Base-by-base conservation (phyloP, 768 basidiomycete genomes). In the Fomitopsis serialis region DNA sequence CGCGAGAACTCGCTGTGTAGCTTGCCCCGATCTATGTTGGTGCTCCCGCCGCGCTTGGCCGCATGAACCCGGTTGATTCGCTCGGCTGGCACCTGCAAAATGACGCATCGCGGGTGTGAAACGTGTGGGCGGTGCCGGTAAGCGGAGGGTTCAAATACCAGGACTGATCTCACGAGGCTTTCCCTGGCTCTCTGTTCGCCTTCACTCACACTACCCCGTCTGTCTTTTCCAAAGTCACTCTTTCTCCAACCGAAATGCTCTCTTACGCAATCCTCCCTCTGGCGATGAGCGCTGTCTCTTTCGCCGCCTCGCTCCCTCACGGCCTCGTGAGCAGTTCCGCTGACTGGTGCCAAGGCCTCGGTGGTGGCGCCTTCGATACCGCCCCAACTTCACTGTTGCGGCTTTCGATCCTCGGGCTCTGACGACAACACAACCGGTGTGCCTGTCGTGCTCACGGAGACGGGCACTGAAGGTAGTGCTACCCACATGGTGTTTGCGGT, bases 401-500 rank as follows among this genome's bases (percentile, higher is more conserved):
- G 78, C 77, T 1, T 61, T 64, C 53, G 77, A 78, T 56, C 62
- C 13, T 72, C 73, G 0, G 55, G 62, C 7, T 62, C 69, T 6
- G 77, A 78, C 49, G 57, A 67, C 0, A 77, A 78, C 55, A 42
- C 55, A 10, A 78, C 73, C 0, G 77, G 77, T 1, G 71, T 61
- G 7, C 76, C 77, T 10, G 56, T 78, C 27, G 78, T 78, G 12
- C 67, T 76, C 72, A 47, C 69, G 68, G 23, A 72, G 65, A 51
- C 47, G 10, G 54, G 54, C 21, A 50, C 57, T 17, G 36, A 27
- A 17, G 51, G 60, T 1, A 75, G 74, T 15, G 61, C 68, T 23
- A 59, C 58, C 12, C 69, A 73, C 48, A 66, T 75, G 49, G 70
- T 75, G 7, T 71, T 75, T n/a, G 75, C 77, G 34, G 78, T 78